These are phyloP conservation scores for Trematosphaeria pertusa DNA, from an alignment of 2,329 filamentous ascomycete species.

Conservation along the genomic window DNA sequence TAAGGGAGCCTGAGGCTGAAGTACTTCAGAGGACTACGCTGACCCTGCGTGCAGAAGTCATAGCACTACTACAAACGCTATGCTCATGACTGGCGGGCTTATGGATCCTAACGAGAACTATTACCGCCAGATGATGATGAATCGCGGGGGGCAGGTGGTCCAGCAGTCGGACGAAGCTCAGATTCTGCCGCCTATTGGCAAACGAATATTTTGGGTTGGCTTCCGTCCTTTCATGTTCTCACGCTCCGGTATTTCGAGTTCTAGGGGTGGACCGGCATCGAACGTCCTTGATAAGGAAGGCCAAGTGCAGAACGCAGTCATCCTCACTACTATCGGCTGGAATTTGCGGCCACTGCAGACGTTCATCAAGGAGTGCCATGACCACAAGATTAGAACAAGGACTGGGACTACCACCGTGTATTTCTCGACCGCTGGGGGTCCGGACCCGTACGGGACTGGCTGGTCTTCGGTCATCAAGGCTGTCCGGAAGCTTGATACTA, in stretches of 20 bases:
- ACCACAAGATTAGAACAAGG: constrained; percentile 27
- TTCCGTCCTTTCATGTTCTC: constrained; percentile 37
- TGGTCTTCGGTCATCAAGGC: constrained; percentile 36
- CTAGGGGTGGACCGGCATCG: neutral
- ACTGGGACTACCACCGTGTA: constrained; percentile 34
- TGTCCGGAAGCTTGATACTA: constrained; percentile 36
- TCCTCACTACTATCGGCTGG: constrained; percentile 36
- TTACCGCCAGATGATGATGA: too few relatives aligned
- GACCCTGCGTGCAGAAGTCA: too few relatives aligned
- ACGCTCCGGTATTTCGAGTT: constrained; percentile 13
- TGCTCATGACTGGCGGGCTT: too few relatives aligned
- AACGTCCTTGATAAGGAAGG: constrained; percentile 7
- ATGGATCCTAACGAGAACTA: too few relatives aligned
- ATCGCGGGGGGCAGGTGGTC: too few relatives aligned
- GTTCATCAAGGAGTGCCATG: constrained; percentile 31
- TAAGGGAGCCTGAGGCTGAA: too few relatives aligned
- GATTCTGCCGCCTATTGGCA: constrained; percentile 27
- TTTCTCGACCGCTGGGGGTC: constrained; percentile 23
- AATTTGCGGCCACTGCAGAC: constrained; percentile 29
- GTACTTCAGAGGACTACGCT: too few relatives aligned
- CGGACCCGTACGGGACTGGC: too few relatives aligned
- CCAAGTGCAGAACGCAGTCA: constrained; percentile 23
- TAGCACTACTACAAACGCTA: too few relatives aligned
- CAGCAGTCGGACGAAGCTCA: constrained; percentile 20
- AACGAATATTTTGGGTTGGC: constrained; percentile 37